Evolutionary conservation across 1,139 yeast genomes (phyloP), one percentile per base, ranked within the genome.

Genomic region (Pichia sp.): DNA sequence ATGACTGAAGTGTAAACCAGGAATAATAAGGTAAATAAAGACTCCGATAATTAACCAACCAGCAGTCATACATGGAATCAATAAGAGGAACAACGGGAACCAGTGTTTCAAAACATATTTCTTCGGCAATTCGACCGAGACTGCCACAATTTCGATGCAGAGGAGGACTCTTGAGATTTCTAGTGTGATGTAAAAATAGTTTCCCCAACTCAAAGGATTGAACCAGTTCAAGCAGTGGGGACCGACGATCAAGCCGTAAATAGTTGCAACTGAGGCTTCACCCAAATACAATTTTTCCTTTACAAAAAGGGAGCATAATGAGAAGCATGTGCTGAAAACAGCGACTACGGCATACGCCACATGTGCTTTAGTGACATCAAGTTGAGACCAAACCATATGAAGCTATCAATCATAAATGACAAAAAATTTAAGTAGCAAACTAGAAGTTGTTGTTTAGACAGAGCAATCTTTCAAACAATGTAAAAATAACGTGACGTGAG

Each of bases 81-180:
- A 75, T 55, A 93, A 76, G 64, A 90, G 77, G 15, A 84, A 72
- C 32, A 93, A 95, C 1, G 96, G 87, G 16, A 82, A 63, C 96
- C 97, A 90, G 69, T 93, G 99, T 63, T 83, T 85, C 63, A 84
- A 77, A 93, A 93, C 88, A 70, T 93, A 93, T 69, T 90, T 90
- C 61, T 89, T 84, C 19, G 99, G 99, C 70, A 93, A 76, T 72
- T 93, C 98, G 44, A 93, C 98, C 1, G 99, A 96, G 48, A 92
- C 98, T 11, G 98, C 98, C 64, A 93, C 95, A 65, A 93, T 93
- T 73, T 93, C 98, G 54, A 93, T 83, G 69, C 96, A 88, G 63
- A 93, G 74, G 11, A 92, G 96, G 29, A 93, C 82, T 59, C 99
- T 79, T 59, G 96, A 86, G 31, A 93, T 78, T 68, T 93, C 99